Conservation (phyloP, 768 basidiomycete genomes). For the Kondoa subrosea region DNA sequence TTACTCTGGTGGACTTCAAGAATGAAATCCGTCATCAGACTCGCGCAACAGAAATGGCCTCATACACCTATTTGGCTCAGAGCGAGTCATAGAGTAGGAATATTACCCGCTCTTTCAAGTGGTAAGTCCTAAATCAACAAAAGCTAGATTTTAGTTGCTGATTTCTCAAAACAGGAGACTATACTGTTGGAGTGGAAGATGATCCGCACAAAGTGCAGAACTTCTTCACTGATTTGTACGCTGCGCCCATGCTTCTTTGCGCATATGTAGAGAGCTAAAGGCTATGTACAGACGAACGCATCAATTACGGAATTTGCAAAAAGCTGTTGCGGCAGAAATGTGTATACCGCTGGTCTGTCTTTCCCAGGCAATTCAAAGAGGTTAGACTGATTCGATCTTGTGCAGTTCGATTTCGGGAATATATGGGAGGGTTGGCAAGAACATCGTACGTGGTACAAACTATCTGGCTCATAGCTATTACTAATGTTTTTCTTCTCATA, state of each 20-base stretch:
- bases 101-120: neutral
- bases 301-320: slow-evolving; percentile 26
- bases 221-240: slow-evolving; percentile 25
- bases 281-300: slow-evolving; percentile 13
- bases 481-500: neutral
- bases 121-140: neutral
- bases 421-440: slow-evolving; percentile 26
- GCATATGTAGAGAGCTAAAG: neutral
- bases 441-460: neutral
- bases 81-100: slow-evolving; percentile 23
- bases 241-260: too few relatives aligned
- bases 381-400: neutral
- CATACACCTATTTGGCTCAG: slow-evolving; percentile 21
- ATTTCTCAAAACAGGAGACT: slow-evolving; percentile 1
- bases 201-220: slow-evolving; percentile 19
- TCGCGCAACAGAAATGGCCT: slow-evolving; percentile 22
- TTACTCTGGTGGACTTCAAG: slow-evolving; percentile 25
- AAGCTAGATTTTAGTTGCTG: neutral
- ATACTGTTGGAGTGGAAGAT: slow-evolving; percentile 5
- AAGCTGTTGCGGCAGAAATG: slow-evolving; percentile 22
- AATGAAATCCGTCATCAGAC: slow-evolving; percentile 15
- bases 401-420: slow-evolving; percentile 23
- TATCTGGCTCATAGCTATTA: neutral
- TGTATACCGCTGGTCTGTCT: slow-evolving; percentile 16
- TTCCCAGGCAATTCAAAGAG: neutral